Base-by-base conservation (phyloP, 495 filamentous ascomycete genomes). In the Neurospora sp. region DNA sequence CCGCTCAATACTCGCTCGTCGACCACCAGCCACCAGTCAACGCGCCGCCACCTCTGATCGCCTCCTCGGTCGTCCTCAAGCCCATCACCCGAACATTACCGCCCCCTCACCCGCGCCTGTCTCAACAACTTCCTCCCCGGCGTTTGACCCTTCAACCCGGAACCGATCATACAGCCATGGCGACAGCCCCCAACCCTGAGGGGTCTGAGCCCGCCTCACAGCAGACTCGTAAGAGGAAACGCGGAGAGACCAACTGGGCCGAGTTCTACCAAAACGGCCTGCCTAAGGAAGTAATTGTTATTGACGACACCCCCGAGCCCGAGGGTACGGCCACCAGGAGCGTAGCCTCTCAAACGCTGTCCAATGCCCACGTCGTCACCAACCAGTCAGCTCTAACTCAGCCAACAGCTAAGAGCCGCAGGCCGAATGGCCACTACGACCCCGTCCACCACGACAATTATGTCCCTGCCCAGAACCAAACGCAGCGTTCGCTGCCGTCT, bases 241-340 rank as follows among this genome's bases (percentile, higher is more conserved):
- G 89, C 75, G 49, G 49, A 60, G 86, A 87, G 74, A 91, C 93
- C 73, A 90, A 98, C 84, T 98, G 95, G 95, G 83, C 88, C 40
- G 88, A 90, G 74, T 98, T 97, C 80, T 98, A 97, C 82, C 93
- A 92, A 80, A 96, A 97, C 83, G 95, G 95, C 23, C 82, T 95
- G 18, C 95, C 95, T 16, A 92, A 95, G 79, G 95, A 97, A 82
- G 88, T 98, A 80, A 97, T 98, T 79, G 91, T 97, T 74, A 98
- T 98, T 80, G 93, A 97, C 77, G 95, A 97, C 83, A 90, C 92
- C n/a, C 90, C 91, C 49, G 91, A 91, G 73, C 87, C 89, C 27
- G 89, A 91, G 39, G 76, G 82, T 18, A 69, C 72, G 71, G 77
- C 77, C 70, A 72, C 74, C 71, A 74, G 78, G 73, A 74, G 76